These are phyloP conservation scores for Fraxinus quadrangulata DNA, from an alignment of 257 asterid genomes.

Conservation along the genomic window DNA sequence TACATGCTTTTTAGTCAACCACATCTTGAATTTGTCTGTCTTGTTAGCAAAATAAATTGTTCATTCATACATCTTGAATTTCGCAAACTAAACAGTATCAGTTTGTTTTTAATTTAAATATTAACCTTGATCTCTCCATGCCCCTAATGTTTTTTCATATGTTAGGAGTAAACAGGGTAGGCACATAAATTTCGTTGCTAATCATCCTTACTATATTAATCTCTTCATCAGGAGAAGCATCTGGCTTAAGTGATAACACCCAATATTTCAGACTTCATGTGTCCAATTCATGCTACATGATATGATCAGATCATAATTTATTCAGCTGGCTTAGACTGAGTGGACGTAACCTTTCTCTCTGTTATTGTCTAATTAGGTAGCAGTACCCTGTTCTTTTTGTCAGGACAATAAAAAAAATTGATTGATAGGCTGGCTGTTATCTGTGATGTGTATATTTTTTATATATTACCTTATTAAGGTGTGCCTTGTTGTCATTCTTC, in stretches of 20 bases:
- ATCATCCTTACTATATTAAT: too few relatives aligned
- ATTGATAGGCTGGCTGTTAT: not conserved
- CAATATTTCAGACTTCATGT: not conserved
- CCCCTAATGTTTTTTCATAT: not conserved
- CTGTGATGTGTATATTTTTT: not conserved
- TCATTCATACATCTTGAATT: not conserved
- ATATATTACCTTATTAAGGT: slow-evolving; percentile 13
- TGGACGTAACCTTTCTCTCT: too few relatives aligned
- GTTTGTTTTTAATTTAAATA: too few relatives aligned
- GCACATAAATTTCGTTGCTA: too few relatives aligned
- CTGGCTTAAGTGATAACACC: not conserved
- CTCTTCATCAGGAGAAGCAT: too few relatives aligned
- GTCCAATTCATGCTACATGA: not conserved
- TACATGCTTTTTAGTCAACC: not conserved
- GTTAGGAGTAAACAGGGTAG: too few relatives aligned
- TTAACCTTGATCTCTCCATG: too few relatives aligned
- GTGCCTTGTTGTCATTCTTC: slow-evolving; percentile 9
- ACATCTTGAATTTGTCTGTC: not conserved
- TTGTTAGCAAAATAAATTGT: not conserved
- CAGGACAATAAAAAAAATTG: too few relatives aligned
- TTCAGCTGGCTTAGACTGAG: not conserved
- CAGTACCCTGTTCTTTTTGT: too few relatives aligned
- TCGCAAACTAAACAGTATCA: not conserved
- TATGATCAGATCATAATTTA: not conserved
- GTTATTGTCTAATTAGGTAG: too few relatives aligned